These are phyloP conservation scores for Porogramme epimiltina DNA, from an alignment of 1,284 basidiomycete species.

Conservation along the genomic window DNA sequence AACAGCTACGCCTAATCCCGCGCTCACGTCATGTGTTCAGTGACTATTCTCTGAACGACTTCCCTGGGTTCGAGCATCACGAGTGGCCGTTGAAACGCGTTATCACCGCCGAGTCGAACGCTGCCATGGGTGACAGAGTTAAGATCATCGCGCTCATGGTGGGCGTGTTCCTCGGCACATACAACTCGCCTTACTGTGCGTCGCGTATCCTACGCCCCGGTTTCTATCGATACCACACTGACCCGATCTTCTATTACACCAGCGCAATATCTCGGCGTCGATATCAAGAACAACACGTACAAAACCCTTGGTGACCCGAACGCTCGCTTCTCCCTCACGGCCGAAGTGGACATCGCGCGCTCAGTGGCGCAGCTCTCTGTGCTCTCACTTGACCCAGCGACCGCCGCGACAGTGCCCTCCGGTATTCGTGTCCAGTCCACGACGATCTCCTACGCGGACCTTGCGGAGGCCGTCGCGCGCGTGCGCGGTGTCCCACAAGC, in stretches of 20 bases:
- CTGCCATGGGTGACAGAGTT: conserved; percentile 15
- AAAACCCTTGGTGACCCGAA: conserved; percentile 22
- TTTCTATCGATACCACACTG: too few relatives aligned
- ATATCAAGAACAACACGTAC: conserved; percentile 18
- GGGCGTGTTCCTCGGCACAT: conserved; percentile 28
- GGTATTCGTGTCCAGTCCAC: conserved; percentile 20
- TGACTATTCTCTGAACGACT: conserved; percentile 27
- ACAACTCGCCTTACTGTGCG: conserved; percentile 10
- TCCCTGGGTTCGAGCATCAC: conserved; percentile 22
- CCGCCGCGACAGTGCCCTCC: conserved; percentile 18
- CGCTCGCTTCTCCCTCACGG: conserved; percentile 15
- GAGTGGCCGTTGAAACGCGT: conserved; percentile 26
- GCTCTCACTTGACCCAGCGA: conserved; percentile 21
- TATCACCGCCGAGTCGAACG: conserved; percentile 14
- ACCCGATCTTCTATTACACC: too few relatives aligned
- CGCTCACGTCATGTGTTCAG: conserved; percentile 5
- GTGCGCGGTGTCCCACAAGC: conserved; percentile 8
- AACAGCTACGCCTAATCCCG: neutral
- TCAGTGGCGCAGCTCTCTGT: conserved; percentile 26
- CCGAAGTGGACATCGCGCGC: conserved; percentile 26
- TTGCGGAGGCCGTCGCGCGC: conserved; percentile 13
- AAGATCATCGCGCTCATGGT: conserved; percentile 27
- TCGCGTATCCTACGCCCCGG: neutral
- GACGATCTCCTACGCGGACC: conserved; percentile 10
- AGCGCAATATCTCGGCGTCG: neutral